Percentiles rank a stretch among this genome's conserved stretches.
Conservation (phyloP, 768 basidiomycete genomes). For the Trichaptum fuscoviolaceum region DNA sequence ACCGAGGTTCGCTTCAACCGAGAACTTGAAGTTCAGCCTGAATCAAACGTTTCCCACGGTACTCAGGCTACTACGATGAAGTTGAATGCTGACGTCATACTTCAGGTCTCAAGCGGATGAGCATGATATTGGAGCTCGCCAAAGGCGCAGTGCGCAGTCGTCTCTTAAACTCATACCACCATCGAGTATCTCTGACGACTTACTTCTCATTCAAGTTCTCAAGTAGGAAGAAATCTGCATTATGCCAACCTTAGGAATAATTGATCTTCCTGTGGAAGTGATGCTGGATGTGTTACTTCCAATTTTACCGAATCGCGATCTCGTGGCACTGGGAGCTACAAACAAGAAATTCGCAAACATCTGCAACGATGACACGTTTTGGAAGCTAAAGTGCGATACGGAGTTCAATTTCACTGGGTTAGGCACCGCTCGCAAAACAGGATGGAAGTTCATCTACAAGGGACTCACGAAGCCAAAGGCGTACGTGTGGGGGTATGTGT, state of each 20-base stretch:
- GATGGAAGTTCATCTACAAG: slow-evolving; percentile 78
- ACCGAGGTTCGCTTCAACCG: too few relatives aligned
- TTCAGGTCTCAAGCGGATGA: not conserved
- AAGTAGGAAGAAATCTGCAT: not conserved
- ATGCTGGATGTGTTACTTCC: slow-evolving; percentile 70
- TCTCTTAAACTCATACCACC: not conserved
- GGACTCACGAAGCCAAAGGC: slow-evolving; percentile 52
- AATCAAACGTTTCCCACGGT: too few relatives aligned
- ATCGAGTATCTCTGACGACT: not conserved
- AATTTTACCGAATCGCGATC: slow-evolving; percentile 44
- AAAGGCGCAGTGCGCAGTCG: too few relatives aligned
- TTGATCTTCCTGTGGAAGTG: slow-evolving; percentile 70
- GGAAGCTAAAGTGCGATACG: slow-evolving; percentile 59
- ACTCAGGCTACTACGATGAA: too few relatives aligned
- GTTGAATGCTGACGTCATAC: not conserved
- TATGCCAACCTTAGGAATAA: slow-evolving; percentile 38
- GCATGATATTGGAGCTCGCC: not conserved
- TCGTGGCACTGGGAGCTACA: slow-evolving; percentile 55
- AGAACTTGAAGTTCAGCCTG: too few relatives aligned
- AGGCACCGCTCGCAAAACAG: slow-evolving; percentile 66
- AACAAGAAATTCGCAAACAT: slow-evolving; percentile 58
- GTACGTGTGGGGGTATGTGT: slow-evolving; percentile 59
- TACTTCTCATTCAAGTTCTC: not conserved
- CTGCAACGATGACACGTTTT: slow-evolving; percentile 70
- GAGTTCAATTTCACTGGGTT: slow-evolving; percentile 79